Conservation (phyloP, 140 eudicot species). For the Anethum foeniculum region DNA sequence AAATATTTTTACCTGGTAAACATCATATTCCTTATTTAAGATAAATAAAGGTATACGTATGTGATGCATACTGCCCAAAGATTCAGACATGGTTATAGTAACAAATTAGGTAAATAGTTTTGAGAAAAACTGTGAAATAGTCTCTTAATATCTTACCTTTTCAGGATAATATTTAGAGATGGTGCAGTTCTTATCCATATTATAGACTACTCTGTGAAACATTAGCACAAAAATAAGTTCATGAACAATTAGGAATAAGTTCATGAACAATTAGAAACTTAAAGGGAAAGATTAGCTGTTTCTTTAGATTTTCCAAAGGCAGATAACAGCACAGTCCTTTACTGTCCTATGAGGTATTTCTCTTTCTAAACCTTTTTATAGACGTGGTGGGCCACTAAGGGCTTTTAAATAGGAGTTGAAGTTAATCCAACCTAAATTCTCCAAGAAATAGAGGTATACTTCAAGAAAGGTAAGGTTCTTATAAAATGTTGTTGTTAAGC, state of each 20-base stretch:
- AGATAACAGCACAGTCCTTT: not conserved
- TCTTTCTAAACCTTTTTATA: not conserved
- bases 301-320: not conserved
- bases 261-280: not conserved
- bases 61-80: conserved; percentile 78
- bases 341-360: not conserved
- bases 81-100: conserved; percentile 36
- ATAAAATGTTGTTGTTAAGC: conserved; percentile 47
- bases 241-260: not conserved
- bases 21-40: conserved; percentile 86
- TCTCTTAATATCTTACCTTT: conserved; percentile 32
- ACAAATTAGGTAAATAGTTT: not conserved
- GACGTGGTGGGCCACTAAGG: not conserved
- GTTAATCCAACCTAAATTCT: not conserved
- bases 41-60: conserved; percentile 66
- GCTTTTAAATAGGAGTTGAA: not conserved
- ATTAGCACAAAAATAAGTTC: not conserved
- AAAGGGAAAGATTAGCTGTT: not conserved
- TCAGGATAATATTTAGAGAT: conserved; percentile 38
- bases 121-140: not conserved
- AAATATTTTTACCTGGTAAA: conserved; percentile 60
- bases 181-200: conserved; percentile 70
- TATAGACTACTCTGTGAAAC: conserved; percentile 59
- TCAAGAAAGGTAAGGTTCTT: conserved; percentile 50
- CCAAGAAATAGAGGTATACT: conserved; percentile 28